Evolutionary conservation across 1,139 yeast species (phyloP).

Genomic region (Taphrina confusa): DNA sequence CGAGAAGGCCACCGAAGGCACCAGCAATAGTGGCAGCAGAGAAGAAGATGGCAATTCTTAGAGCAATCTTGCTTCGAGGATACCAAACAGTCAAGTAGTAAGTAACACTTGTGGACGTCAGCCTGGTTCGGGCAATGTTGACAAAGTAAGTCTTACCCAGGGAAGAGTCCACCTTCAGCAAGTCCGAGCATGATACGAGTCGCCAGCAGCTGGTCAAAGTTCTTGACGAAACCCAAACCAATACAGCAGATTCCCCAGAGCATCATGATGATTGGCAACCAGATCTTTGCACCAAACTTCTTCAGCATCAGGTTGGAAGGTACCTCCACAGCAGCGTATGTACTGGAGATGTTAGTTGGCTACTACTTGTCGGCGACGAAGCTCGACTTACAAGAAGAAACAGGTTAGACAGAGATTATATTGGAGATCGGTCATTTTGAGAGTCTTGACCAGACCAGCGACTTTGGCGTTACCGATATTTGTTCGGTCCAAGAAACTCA

Average conservation of each 20-base stretch:
- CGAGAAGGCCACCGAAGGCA: conserved; percentile 79
- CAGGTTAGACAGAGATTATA: conserved; percentile 51
- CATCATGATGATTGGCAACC: conserved; percentile 47
- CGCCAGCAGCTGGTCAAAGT: conserved; percentile 59
- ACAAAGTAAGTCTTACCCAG: conserved; percentile 44
- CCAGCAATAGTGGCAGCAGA: conserved; percentile 72
- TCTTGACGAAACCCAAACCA: conserved; percentile 59
- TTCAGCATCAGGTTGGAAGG: conserved; percentile 65
- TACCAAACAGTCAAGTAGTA: conserved; percentile 46
- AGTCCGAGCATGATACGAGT: conserved; percentile 62
- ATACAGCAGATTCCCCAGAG: conserved; percentile 46
- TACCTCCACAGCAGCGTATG: conserved; percentile 66
- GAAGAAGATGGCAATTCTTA: conserved; percentile 67
- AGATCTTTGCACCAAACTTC: conserved; percentile 61
- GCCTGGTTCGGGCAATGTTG: background rate
- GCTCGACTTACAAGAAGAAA: conserved; percentile 26
- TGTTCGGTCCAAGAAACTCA: conserved; percentile 61
- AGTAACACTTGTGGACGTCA: conserved; percentile 42
- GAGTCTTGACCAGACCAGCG: conserved; percentile 57
- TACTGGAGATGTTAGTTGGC: conserved; percentile 67
- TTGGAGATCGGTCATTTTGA: conserved; percentile 58
- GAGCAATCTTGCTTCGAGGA: conserved; percentile 64
- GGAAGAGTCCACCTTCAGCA: conserved; percentile 66
- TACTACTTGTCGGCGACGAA: conserved; percentile 42
- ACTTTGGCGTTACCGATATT: conserved; percentile 53